Evolutionary conservation across 768 basidiomycete species (phyloP).

Genomic region (Mycena latifolia): DNA sequence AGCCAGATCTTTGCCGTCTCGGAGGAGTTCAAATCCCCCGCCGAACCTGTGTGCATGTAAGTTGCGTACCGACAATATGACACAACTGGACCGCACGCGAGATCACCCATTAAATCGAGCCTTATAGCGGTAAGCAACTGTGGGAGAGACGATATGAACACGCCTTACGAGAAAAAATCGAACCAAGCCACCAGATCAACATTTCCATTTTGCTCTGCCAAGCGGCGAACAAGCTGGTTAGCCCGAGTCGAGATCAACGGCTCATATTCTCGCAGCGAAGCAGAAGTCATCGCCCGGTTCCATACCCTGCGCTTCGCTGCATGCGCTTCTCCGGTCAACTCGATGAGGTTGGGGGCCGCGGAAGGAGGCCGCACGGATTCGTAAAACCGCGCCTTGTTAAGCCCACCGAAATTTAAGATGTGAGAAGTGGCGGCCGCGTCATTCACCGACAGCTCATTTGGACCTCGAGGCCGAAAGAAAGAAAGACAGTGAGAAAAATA

Average conservation of each 20-base stretch:
- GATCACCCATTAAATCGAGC: constrained; percentile 54
- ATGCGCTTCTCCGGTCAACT: constrained; percentile 42
- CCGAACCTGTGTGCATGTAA: constrained; percentile 29
- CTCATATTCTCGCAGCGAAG: constrained; percentile 61
- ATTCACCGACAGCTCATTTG: constrained; percentile 30
- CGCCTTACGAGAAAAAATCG: constrained; percentile 53
- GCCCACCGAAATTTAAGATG: constrained; percentile 20
- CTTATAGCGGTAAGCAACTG: constrained; percentile 34
- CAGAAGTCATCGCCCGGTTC: constrained; percentile 61
- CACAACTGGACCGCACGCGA: constrained; percentile 44
- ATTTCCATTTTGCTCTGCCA: constrained; percentile 45
- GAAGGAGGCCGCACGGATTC: constrained; percentile 1
- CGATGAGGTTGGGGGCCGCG: constrained; percentile 12
- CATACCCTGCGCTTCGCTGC: constrained; percentile 58
- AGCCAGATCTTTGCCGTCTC: constrained; percentile 55
- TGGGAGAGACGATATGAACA: not conserved
- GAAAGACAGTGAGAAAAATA: not conserved
- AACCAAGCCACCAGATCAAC: constrained; percentile 50
- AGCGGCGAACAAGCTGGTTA: constrained; percentile 51
- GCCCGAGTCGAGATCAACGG: constrained; percentile 49
- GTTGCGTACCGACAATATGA: too few species aligned
- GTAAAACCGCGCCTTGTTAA: constrained; percentile 27
- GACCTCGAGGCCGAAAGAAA: constrained; percentile 8
- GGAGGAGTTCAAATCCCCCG: constrained; percentile 46
- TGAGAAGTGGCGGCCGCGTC: constrained; percentile 24